Base-by-base conservation (phyloP, 2,329 filamentous ascomycete species). In the Apiospora rasikravindrae region DNA sequence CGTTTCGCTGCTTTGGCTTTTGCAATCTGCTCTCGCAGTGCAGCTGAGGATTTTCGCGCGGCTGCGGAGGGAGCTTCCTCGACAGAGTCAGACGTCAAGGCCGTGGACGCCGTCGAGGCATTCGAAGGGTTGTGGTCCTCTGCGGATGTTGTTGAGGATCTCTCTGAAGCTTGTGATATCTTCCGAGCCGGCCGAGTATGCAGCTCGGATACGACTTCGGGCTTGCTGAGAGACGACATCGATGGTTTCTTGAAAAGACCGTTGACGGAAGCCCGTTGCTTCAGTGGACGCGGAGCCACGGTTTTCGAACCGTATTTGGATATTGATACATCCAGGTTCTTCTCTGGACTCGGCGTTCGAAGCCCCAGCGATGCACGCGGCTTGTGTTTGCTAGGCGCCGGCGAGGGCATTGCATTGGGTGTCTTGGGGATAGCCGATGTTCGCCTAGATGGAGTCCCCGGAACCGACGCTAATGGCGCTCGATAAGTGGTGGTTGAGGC, bases 1-100 rank as follows among this genome's bases (percentile, higher is more conserved):
- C 90, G 89, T 71, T 90, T 92, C 2, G 94, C 93, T 2, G 95
- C 95, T 79, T 96, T 97, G 0, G 96, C 96, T 77, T 95, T 96
- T 49, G 95, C 94, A 74, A 98, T 98, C 70, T 96, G 95, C 69
- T 98, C 94, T 45, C 96, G 90, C 19, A 99, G 84, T 0, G 95
- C 92, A 22, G 89, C 86, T 0, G 96, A 98, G 0, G 95, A 95
- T 77, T 93, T 96, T 51, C 83, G 81, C 70, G 76, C 80, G 0
- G 81, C 77, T 47, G 77, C 74, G 26, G 66, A 75, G 0, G 80
- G 70, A 3, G 77, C 70, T 13, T 81, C 77, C 45, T 84, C 83
- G 0, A 76, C 73, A 10, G 82, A 83, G 49, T 84, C 81, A 19
- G 77, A 75, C 2, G 82, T 85, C 16, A 78, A 75, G 7, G 78